Evolutionary conservation across 169 alveolate genomes (phyloP).

Genomic region (Plasmodium relictum): DNA sequence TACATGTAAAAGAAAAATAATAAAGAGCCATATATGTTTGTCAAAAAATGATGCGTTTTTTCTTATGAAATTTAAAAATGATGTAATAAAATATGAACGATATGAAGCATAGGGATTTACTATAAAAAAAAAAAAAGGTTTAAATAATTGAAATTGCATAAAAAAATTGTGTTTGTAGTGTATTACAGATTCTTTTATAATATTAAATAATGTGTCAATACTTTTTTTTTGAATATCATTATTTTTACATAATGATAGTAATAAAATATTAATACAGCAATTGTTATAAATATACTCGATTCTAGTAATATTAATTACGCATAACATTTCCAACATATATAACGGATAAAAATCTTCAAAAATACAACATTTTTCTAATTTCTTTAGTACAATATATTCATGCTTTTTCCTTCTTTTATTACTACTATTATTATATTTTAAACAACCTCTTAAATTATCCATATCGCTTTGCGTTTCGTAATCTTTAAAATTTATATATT

Average conservation of each 20-base stretch:
- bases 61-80: slow-evolving; percentile 61
- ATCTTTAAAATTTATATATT: slow-evolving; percentile 6
- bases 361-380: slow-evolving; percentile 62
- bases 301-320: slow-evolving; percentile 55
- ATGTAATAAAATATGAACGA: slow-evolving; percentile 45
- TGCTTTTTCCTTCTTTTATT: slow-evolving; percentile 2
- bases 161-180: slow-evolving; percentile 56
- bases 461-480: too few relatives aligned
- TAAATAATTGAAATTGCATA: slow-evolving; percentile 58
- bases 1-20: slow-evolving; percentile 61
- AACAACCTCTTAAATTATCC: too few relatives aligned
- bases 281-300: slow-evolving; percentile 57
- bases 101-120: slow-evolving; percentile 62
- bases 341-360: slow-evolving; percentile 78
- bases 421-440: neutral
- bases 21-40: slow-evolving; percentile 58
- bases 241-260: slow-evolving; percentile 68
- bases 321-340: slow-evolving; percentile 69
- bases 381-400: slow-evolving; percentile 49
- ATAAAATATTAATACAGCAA: slow-evolving; percentile 58
- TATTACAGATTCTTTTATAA: slow-evolving; percentile 56
- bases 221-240: slow-evolving; percentile 72
- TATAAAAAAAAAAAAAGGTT: slow-evolving; percentile 68
- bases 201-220: slow-evolving; percentile 62
- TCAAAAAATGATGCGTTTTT: slow-evolving; percentile 72